Base-by-base conservation (phyloP, 2,329 filamentous ascomycete genomes). In the Cryphonectria japonica region DNA sequence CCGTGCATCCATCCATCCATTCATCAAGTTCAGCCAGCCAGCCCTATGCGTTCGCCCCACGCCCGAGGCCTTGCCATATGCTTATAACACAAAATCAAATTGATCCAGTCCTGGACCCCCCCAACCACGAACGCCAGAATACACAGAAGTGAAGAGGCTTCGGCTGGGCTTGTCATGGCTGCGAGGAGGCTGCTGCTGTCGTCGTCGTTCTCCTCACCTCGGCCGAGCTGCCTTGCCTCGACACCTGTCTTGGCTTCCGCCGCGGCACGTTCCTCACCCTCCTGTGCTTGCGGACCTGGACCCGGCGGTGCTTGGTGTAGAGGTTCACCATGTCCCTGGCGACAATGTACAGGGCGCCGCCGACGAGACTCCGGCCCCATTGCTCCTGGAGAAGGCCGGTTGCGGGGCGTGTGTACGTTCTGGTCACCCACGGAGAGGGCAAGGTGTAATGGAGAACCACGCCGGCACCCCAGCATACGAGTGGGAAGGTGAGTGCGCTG, bases 301-400 rank as follows among this genome's bases (percentile, higher is more conserved):
- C 89, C 72, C 85, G 85, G 73, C 88, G 84, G 78, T 89, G 90
- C 80, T 91, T 92, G 74, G 86, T 85, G 77, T 90, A 92, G 34
- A 92, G 79, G 70, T 83, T 82, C 66, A 91, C 82, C 2, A 83
- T 84, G 75, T 92, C 90, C 79, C 95, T 96, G 67, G 97, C 80
- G 13, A 97, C 90, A 22, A 98, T 91, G 76, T 95, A 97, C 29
- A 97, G 82, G 78, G 93, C 96, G 0, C 96, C 96, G 1, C 96
- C 96, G 0, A 96, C 87, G 2, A 99, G 84, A 77, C 93, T 98
- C 69, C 96, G 87, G 0, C 94, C 96, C 94, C 96, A 98, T 71
- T 91, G 89, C 75, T 92, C 89, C 77, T 96, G 93, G 43, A 99
- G 80, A 37, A 98, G 84, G 0, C 92, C 91, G 0, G 88, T 88